Evolutionary conservation across 495 filamentous ascomycete species (phyloP).

Genomic region (Podospora comata): DNA sequence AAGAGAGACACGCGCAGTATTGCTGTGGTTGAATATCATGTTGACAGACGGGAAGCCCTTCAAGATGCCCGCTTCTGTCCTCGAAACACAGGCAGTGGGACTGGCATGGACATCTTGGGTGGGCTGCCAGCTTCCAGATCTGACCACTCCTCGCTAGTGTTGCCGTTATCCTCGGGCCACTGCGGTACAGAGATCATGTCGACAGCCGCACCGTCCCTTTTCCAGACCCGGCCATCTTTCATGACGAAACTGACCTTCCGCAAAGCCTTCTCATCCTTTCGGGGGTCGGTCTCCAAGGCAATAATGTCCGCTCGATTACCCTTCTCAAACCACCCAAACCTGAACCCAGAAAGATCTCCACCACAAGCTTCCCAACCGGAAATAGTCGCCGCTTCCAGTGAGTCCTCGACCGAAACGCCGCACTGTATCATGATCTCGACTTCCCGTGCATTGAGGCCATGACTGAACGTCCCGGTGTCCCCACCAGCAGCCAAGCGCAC

Average conservation of each 20-base stretch:
- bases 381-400: slow-evolving; percentile 44
- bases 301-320: slow-evolving; percentile 51
- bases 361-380: slow-evolving; percentile 54
- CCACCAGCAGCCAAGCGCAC: slow-evolving; percentile 48
- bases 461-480: slow-evolving; percentile 51
- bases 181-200: slow-evolving; percentile 19
- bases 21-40: no score
- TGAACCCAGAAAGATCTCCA: slow-evolving; percentile 44
- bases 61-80: not conserved
- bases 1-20: not conserved
- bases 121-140: slow-evolving; percentile 12
- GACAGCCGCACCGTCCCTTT: slow-evolving; percentile 24
- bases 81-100: slow-evolving; percentile 19
- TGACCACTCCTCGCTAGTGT: slow-evolving; percentile 18
- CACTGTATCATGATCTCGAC: slow-evolving; percentile 50
- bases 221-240: slow-evolving; percentile 50
- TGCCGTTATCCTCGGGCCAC: slow-evolving; percentile 21
- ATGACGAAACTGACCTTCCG: slow-evolving; percentile 51
- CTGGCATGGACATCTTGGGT: slow-evolving; percentile 22
- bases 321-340: slow-evolving; percentile 48
- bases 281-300: slow-evolving; percentile 39
- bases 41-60: not conserved
- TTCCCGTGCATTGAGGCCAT: slow-evolving; percentile 50
- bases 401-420: slow-evolving; percentile 48
- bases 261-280: slow-evolving; percentile 36